These are phyloP conservation scores for Neopestalotiopsis sp. DNA, from an alignment of 2,329 filamentous ascomycete species.

Conservation along the genomic window DNA sequence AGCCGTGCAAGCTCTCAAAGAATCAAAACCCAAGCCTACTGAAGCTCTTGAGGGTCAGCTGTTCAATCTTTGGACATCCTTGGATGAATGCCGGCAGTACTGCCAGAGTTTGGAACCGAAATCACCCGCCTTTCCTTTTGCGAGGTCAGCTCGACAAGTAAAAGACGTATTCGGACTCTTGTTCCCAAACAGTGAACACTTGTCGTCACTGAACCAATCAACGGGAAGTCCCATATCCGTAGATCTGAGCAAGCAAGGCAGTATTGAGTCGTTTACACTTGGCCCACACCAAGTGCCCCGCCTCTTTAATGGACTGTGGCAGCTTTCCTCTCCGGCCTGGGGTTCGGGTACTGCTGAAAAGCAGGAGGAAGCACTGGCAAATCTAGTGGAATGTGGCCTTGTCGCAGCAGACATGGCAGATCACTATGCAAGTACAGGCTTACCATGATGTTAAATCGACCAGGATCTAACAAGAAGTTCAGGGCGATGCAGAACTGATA, in stretches of 20 bases:
- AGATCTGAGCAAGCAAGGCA: background rate
- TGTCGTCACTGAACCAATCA: background rate
- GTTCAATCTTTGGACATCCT: conserved; percentile 24
- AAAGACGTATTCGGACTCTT: conserved; percentile 33
- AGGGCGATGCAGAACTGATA: conserved; percentile 42
- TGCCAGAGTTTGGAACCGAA: conserved; percentile 26
- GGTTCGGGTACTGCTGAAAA: conserved; percentile 31
- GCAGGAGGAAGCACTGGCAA: conserved; percentile 33
- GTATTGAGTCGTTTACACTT: conserved; percentile 27
- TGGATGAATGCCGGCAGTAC: conserved; percentile 31
- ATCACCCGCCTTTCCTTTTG: conserved; percentile 31
- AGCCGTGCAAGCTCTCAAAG: conserved; percentile 43
- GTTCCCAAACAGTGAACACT: conserved; percentile 26
- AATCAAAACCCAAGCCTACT: conserved; percentile 29
- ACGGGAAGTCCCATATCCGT: background rate
- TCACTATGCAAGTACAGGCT: conserved; percentile 36
- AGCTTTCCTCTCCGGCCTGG: conserved; percentile 37
- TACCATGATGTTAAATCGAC: background rate
- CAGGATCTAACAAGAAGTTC: background rate
- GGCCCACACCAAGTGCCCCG: conserved; percentile 30
- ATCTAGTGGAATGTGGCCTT: conserved; percentile 33
- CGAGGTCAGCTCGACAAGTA: conserved; percentile 37
- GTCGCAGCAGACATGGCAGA: conserved; percentile 42
- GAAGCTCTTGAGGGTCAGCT: conserved; percentile 28
- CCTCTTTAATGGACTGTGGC: conserved; percentile 37